Evolutionary conservation across 805 yeast species (phyloP).

Genomic region (Brettanomyces nanus): DNA sequence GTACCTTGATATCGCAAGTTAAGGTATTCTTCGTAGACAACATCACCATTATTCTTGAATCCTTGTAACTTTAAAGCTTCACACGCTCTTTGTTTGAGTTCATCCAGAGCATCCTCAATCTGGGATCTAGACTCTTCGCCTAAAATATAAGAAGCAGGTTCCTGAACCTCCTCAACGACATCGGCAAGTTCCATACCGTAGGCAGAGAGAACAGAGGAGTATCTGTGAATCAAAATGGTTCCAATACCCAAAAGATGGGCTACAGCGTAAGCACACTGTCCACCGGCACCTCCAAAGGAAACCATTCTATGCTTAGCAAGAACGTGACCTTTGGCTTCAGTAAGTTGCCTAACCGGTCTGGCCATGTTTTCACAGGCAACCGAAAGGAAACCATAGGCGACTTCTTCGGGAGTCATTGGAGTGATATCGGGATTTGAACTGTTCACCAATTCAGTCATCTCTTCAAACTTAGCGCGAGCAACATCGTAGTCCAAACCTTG

Average conservation of each 20-base stretch:
- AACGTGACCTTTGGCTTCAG: slow-evolving; percentile 76
- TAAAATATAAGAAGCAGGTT: slow-evolving; percentile 50
- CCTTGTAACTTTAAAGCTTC: slow-evolving; percentile 44
- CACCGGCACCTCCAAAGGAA: slow-evolving; percentile 91
- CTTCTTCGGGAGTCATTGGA: slow-evolving; percentile 48
- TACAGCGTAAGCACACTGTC: slow-evolving; percentile 77
- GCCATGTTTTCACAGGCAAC: slow-evolving; percentile 89
- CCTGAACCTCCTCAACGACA: slow-evolving; percentile 72
- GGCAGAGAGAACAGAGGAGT: slow-evolving; percentile 79
- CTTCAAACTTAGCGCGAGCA: slow-evolving; percentile 41
- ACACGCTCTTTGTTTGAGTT: slow-evolving; percentile 35
- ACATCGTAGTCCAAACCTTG: slow-evolving; percentile 55
- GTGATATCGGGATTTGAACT: slow-evolving; percentile 33
- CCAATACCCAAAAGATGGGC: slow-evolving; percentile 64
- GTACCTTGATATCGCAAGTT: slow-evolving; percentile 83
- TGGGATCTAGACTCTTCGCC: slow-evolving; percentile 22
- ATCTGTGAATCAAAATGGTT: slow-evolving; percentile 66
- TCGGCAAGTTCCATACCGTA: slow-evolving; percentile 86
- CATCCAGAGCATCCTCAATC: slow-evolving; percentile 38
- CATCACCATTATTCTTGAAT: slow-evolving; percentile 30
- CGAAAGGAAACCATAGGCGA: slow-evolving; percentile 72
- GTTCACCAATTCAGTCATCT: slow-evolving; percentile 51
- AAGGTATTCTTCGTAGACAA: slow-evolving; percentile 54
- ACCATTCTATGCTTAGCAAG: slow-evolving; percentile 63
- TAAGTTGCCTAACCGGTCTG: slow-evolving; percentile 76